Evolutionary conservation across 2,329 filamentous ascomycete species (phyloP), one percentile per base, ranked within the genome.

Genomic region (Alternaria sp.): DNA sequence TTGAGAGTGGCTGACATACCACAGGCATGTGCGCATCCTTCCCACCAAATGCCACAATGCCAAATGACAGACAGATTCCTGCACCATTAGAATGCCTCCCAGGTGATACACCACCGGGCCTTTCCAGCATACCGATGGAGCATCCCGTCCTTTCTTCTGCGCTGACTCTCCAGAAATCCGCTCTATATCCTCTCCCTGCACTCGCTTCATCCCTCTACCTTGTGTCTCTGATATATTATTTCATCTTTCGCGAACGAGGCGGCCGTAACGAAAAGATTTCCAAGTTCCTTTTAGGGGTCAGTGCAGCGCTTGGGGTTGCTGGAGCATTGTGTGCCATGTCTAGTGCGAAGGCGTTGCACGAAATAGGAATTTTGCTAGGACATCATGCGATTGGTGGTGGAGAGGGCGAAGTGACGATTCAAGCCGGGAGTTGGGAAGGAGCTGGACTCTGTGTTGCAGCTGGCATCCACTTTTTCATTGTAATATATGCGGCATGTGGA

Each of bases 251-350:
- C 5, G 16, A 34, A 8, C 45, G 50, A 27, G 55, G 59, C 12
- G 46, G 55, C 11, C 36, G 59, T 5, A 55, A 52, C 16, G 56
- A 54, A 25, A 59, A 49, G 18, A 32, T 32, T 3, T 53, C 59
- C 5, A 59, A 59, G 18, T 28, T 55, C 1, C 27, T 62, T 3
- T 18, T 62, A 1, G 55, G 49, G 8, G 28, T 54, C 3, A 58
- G 54, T 43, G 59, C 55, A 20, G 56, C 55, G 8, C n/a, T 59
- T 25, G 59, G 59, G 3, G 28, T 59, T 28, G 59, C 59, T 14
- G 38, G 44, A n/a, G 59, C 55, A 28, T 34, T 59, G 27, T 57
- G 46, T 22, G 45, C 55, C 9, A 51, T 58, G 34, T 36, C 51
- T 36, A 51, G 55, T 25, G 56, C 55, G 7, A 54, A 43, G 34